Base-by-base conservation (phyloP, 2,329 filamentous ascomycete genomes). In the Incumbomyces lentus region DNA sequence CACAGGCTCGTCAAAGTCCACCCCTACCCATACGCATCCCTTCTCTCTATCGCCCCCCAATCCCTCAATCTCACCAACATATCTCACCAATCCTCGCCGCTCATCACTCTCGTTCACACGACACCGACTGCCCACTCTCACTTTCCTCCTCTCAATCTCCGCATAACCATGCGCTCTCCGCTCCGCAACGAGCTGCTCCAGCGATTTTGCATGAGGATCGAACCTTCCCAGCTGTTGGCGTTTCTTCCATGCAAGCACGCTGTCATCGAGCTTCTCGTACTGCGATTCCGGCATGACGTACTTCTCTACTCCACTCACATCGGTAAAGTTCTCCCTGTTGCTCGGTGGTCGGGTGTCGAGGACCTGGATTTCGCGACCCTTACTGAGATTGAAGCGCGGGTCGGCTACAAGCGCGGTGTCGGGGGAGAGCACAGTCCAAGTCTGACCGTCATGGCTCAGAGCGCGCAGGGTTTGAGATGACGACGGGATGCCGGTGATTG, bases 171-270 rank as follows among this genome's bases (percentile, higher is more conserved):
- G 76, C 54, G 81, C 73, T 35, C 82, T 74, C 33, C 81, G 81
- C 13, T 76, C 74, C 48, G 84, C 70, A 62, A 85, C 85, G 52
- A 85, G 76, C 61, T 86, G 74, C 62, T 88, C 82, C 17, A 47
- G 36, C 50, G 73, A 78, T 14, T 84, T 80, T 6, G 88, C 86
- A 57, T 82, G 74, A 11, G 92, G 92, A 62, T 96, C 87, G 67
- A 98, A 98, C 31, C 92, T 86, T 42, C 92, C 92, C n/a, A 96
- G 78, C 63, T 93, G 89, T 65, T 95, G 82, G n/a, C 80, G 72
- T 68, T 86, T 90, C 69, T 98, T 98, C 88, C 88, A 96, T 5
- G 89, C 86, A 18, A 95, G 76, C 12, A 98, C 92, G 2, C 84
- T 90, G 66, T 95, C 86, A 36, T 80, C 73, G 60, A 89, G 87